Conservation (phyloP, 1,284 basidiomycete genomes). For the Puccinia triticina region DNA sequence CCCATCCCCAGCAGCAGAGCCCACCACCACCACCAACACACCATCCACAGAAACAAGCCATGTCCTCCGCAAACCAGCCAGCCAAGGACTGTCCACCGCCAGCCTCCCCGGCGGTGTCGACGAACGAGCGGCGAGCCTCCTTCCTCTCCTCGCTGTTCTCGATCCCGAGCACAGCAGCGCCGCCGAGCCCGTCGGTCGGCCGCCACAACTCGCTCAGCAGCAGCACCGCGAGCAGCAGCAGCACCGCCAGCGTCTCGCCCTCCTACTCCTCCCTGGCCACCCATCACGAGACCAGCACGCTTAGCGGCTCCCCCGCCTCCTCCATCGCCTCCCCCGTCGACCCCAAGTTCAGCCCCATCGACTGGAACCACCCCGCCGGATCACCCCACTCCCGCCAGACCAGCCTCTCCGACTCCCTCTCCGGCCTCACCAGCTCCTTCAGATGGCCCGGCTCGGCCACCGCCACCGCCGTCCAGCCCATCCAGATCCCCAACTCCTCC, state of each 20-base stretch:
- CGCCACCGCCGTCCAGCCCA: not conserved
- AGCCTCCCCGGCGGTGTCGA: not conserved
- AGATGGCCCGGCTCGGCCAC: constrained; percentile 11
- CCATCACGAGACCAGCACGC: not conserved
- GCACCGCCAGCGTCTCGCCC: not conserved
- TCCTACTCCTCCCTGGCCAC: constrained; percentile 16
- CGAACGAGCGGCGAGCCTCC: not conserved
- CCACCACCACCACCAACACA: no score
- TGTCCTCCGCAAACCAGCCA: not conserved
- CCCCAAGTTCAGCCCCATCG: not conserved
- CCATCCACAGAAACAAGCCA: no score
- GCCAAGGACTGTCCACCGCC: not conserved
- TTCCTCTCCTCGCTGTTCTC: constrained; percentile 14
- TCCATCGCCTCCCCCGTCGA: not conserved
- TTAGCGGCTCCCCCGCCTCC: not conserved
- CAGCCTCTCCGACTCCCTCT: not conserved
- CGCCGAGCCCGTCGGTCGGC: no score
- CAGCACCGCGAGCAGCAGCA: not conserved
- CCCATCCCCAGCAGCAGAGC: no score
- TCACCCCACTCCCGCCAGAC: constrained; percentile 19
- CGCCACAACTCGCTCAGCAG: constrained; percentile 20
- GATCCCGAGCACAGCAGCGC: not conserved
- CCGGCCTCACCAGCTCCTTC: constrained; percentile 9
- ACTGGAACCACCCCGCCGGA: not conserved
- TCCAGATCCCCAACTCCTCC: constrained; percentile 1